Conservation (phyloP, 2,329 filamentous ascomycete genomes). For the Monilinia fructigena region DNA sequence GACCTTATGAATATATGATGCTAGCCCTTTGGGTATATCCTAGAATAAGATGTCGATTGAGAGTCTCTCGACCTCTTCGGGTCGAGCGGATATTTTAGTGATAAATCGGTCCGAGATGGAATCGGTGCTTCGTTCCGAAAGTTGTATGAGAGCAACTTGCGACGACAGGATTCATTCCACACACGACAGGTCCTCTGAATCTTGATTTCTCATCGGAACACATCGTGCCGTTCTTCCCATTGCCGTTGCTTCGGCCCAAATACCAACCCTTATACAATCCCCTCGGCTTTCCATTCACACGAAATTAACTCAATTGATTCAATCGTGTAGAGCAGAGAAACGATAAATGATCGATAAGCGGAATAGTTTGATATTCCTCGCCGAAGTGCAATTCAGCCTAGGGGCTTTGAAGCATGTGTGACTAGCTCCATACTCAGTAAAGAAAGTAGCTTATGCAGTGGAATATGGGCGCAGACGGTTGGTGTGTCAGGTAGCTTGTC, state of each 20-base stretch:
- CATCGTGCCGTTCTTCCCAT: not conserved
- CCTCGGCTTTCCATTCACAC: too few relatives aligned
- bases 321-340: too few relatives aligned
- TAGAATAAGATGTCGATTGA: not conserved
- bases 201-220: not conserved
- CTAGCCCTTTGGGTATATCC: not conserved
- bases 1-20: not conserved
- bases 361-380: conserved; percentile 5
- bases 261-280: too few relatives aligned
- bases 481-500: conserved; percentile 18
- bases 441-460: conserved; percentile 15
- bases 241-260: too few relatives aligned
- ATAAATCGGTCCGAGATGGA: not conserved
- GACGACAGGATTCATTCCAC: too few relatives aligned
- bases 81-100: not conserved
- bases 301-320: too few relatives aligned
- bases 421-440: not conserved
- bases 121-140: not conserved
- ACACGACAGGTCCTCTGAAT: not conserved
- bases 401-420: not conserved
- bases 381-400: conserved; percentile 12
- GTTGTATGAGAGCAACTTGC: not conserved
- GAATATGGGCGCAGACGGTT: not conserved
- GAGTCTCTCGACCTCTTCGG: not conserved
- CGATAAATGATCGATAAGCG: conserved; percentile 3